Conservation (phyloP, 2,329 filamentous ascomycete genomes). For the Monosporascus sp. region DNA sequence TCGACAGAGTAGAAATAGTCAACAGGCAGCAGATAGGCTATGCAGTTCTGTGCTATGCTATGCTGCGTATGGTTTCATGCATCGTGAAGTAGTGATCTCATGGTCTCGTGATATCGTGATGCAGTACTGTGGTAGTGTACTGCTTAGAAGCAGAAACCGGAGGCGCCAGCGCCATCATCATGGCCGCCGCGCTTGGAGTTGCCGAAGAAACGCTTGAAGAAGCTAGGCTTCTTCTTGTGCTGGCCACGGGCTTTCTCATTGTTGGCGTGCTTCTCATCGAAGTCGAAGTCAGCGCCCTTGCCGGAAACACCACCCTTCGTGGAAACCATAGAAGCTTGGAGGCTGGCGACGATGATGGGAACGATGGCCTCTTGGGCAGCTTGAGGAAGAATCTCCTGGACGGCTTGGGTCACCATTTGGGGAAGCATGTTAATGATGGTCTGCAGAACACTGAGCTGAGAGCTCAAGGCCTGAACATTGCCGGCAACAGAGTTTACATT, state of each 20-base stretch:
- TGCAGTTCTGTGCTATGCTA: too few relatives aligned
- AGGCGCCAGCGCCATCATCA: neutral
- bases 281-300: neutral
- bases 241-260: neutral
- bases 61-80: too few relatives aligned
- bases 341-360: slow-evolving; percentile 9
- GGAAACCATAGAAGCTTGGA: slow-evolving; percentile 4
- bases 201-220: slow-evolving; percentile 5
- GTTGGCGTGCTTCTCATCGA: neutral
- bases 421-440: slow-evolving; percentile 21
- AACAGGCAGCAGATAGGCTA: too few relatives aligned
- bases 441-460: slow-evolving; percentile 16
- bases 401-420: slow-evolving; percentile 10
- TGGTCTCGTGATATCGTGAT: too few relatives aligned
- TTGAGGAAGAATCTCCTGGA: slow-evolving; percentile 10
- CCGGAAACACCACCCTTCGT: neutral
- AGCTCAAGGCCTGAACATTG: slow-evolving; percentile 11
- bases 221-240: neutral
- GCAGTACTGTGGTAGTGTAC: neutral
- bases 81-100: too few relatives aligned
- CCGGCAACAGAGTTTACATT: slow-evolving; percentile 21
- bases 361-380: slow-evolving; percentile 6
- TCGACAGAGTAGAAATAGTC: too few relatives aligned
- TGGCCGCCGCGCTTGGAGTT: slow-evolving; percentile 1
- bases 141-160: neutral